Evolutionary conservation across 257 asterid species (phyloP).

Genomic region (Buddleja alternifolia): DNA sequence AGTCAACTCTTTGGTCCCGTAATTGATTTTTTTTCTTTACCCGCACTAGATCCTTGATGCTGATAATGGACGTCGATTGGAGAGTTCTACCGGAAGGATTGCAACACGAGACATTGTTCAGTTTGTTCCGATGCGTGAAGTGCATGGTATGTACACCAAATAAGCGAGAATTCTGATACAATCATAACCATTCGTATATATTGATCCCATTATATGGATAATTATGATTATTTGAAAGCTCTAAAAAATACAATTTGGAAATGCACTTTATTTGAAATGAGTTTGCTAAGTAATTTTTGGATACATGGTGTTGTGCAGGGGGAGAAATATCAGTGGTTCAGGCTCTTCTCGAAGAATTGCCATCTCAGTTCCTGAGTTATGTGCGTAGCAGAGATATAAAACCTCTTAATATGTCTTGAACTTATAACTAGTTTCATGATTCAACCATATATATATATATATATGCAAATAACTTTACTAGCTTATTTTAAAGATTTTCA

Average conservation of each 20-base stretch:
- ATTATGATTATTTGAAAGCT: no score
- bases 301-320: constrained; percentile 36
- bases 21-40: background rate
- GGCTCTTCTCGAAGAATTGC: constrained; percentile 75
- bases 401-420: constrained; percentile 52
- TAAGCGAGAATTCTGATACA: no score
- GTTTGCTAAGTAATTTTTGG: background rate
- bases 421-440: no score
- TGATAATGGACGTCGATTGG: constrained; percentile 65
- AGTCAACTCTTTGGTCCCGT: background rate
- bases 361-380: constrained; percentile 68
- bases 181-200: no score
- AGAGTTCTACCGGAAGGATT: constrained; percentile 72
- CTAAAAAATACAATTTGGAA: no score
- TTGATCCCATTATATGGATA: no score
- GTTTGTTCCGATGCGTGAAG: constrained; percentile 89
- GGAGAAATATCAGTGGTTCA: constrained; percentile 68
- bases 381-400: constrained; percentile 70
- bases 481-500: no score
- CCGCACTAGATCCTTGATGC: constrained; percentile 69
- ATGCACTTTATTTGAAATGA: background rate
- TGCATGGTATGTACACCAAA: constrained; percentile 47
- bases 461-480: no score
- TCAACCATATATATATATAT: no score
- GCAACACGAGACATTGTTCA: constrained; percentile 84